Evolutionary conservation across 2,329 filamentous ascomycete genomes (phyloP), one percentile per base, ranked within the genome.

Genomic region (Venturia aucupariae): DNA sequence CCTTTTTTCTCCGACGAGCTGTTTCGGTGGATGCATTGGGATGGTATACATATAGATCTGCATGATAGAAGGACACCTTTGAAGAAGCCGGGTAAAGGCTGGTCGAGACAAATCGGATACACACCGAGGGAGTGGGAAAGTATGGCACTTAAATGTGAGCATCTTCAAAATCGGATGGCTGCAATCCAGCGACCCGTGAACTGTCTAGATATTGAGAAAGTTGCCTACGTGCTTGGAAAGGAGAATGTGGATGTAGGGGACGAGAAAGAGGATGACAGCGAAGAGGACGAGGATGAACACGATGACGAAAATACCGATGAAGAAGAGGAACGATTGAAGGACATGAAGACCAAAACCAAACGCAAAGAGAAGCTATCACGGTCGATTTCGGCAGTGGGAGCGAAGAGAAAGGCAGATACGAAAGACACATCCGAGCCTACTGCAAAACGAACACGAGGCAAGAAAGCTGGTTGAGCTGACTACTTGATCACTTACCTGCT

Each of bases 1-100:
- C 82, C 89, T 1, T 93, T 93, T 79, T 93, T 93, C 75, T 89
- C 86, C 2, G 90, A 95, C 71, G 90, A 94, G 74, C 81, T 87
- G 3, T 93, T 86, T 71, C 82, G 86, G 68, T 93, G 89, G 89
- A 75, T 88, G 6, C 84, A 84, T 70, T 84, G 82, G 71, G 73
- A 75, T 42, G 65, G 51, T 13, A 41, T 27, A n/a, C 44, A 59
- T 13, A 41, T 10, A 4, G 38, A 63, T 22, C 17, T 5, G 22
- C 22, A 46, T 2, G n/a, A 41, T 42, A 35, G 24, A 2, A 63
- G 6, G 5, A 32, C 30, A 24, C 22, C 15, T 2, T 24, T 42
- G 51, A 70, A 72, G 11, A 73, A 75, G n/a, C 80, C 80, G 0
- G 75, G 77, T 48, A 80, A 77, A 63, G 73, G 73, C 3, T 82